phyloP scores from a whole-genome alignment of 129 eudicot genomes.

The Tanacetum coccineum region DNA sequence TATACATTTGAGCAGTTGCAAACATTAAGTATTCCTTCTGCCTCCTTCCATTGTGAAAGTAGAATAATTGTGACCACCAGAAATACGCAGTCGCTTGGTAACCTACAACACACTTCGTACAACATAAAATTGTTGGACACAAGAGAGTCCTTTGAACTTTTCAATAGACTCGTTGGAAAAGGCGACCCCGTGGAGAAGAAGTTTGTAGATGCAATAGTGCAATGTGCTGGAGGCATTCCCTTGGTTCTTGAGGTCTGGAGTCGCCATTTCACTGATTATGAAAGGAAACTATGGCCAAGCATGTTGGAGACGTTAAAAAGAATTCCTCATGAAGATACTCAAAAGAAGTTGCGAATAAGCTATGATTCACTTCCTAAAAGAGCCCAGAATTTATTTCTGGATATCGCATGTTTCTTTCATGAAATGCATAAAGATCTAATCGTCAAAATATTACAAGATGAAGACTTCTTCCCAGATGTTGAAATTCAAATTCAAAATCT shows the following conservation, averaged over 20 bases:
- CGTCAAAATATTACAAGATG: too few species aligned
- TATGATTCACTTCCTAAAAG: slow-evolving; percentile 23
- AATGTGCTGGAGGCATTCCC: slow-evolving; percentile 24
- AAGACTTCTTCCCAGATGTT: too few species aligned
- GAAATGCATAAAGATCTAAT: too few species aligned
- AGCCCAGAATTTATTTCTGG: slow-evolving; percentile 22
- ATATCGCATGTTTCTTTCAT: slow-evolving; percentile 5
- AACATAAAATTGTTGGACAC: background rate
- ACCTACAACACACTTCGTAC: background rate
- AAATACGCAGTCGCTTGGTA: background rate
- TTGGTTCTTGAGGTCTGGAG: slow-evolving; percentile 29
- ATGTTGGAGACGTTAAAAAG: slow-evolving; percentile 13
- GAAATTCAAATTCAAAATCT: too few species aligned
- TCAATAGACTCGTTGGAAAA: slow-evolving; percentile 11
- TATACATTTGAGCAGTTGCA: slow-evolving; percentile 22
- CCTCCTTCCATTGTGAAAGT: slow-evolving; percentile 18
- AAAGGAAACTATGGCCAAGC: slow-evolving; percentile 18
- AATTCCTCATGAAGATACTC: slow-evolving; percentile 22
- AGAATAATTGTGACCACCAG: slow-evolving; percentile 35
- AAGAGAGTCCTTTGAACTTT: slow-evolving; percentile 27
- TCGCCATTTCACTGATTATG: slow-evolving; percentile 8
- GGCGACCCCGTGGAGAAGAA: background rate
- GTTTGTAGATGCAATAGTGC: slow-evolving; percentile 10
- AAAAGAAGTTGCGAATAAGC: slow-evolving; percentile 19
- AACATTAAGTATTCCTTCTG: slow-evolving; percentile 5